Conservation (phyloP, 176 grass and related monocot species). For the Carex kokanica region DNA sequence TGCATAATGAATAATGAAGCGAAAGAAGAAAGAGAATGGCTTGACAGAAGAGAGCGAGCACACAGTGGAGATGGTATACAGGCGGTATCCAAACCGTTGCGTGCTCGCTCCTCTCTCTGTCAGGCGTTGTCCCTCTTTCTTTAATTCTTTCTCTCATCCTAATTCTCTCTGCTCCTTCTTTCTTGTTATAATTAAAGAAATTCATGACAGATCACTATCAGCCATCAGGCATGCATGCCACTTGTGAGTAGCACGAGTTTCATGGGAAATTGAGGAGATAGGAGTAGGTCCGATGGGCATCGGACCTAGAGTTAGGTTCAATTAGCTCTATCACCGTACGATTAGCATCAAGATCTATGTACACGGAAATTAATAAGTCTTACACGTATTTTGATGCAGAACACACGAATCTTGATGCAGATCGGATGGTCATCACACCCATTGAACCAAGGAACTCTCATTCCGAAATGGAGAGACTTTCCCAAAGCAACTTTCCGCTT, state of each 20-base stretch:
- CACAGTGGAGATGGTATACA: conserved; percentile 24
- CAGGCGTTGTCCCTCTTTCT: conserved; percentile 14
- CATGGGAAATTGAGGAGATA: neutral
- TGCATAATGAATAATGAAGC: neutral
- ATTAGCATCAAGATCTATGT: too few relatives aligned
- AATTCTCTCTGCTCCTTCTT: neutral
- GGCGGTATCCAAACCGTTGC: conserved; percentile 18
- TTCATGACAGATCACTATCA: neutral
- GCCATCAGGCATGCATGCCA: neutral
- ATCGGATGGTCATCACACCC: too few relatives aligned
- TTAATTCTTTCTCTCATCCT: conserved; percentile 4
- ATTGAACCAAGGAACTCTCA: too few relatives aligned
- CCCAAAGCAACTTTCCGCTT: neutral
- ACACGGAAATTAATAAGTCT: too few relatives aligned
- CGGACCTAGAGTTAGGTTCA: too few relatives aligned
- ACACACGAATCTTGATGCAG: too few relatives aligned
- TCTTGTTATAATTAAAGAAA: neutral
- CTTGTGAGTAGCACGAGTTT: neutral
- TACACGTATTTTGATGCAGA: too few relatives aligned
- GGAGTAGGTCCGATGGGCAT: too few relatives aligned
- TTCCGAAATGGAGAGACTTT: neutral
- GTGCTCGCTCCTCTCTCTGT: conserved; percentile 29
- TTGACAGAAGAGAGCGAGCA: conserved; percentile 35
- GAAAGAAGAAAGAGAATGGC: neutral
- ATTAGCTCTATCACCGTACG: too few relatives aligned